Base-by-base conservation (phyloP, 768 basidiomycete species). In the Leccinum incarnatum region DNA sequence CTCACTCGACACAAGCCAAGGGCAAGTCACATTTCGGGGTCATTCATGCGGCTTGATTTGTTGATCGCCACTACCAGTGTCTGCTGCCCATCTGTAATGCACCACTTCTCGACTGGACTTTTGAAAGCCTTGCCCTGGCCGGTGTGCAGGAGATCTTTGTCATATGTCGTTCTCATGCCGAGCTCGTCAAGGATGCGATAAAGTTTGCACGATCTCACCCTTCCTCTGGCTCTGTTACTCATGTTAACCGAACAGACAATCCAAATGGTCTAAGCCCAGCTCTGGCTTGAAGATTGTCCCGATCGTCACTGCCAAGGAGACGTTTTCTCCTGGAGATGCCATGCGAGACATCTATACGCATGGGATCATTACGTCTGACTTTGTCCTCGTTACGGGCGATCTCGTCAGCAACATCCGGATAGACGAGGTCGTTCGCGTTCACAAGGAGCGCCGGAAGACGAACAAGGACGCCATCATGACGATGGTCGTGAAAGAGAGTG, bases 401-500 rank as follows among this genome's bases (percentile, higher is more conserved):
- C 82, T 98, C 54, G 90, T 99, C 64, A 95, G 94, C 76, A 98
- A 93, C 71, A 82, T 98, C 64, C 85, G 86, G 59, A 89, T 99
- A 64, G 89, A 93, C 66, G 90, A 93, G 65, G 91, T 95, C 54
- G 89, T 97, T 51, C 82, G 87, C 49, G 85, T 84, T 62, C 96
- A 98, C 78, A 94, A 89, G 79, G 90, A 91, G 72, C 78, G 94
- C 53, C 79, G 93, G 60, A 88, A 87, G 73, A 83, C 79, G 59
- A 93, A 95, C 74, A 92, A 93, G 77, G 91, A 98, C 70, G 91
- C 89, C 40, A 93, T 95, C 68, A 95, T 99, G 93, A 95, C 94
- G 27, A 93, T 98, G 80, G 93, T 93, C 14, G 89, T 91, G 58
- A 92, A 91, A 74, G 86, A 89, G 74, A 84, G 84, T 64, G 89